phyloP scores from a whole-genome alignment of 2,329 filamentous ascomycete species.

The Aspergillus pseudoviridinutans region DNA sequence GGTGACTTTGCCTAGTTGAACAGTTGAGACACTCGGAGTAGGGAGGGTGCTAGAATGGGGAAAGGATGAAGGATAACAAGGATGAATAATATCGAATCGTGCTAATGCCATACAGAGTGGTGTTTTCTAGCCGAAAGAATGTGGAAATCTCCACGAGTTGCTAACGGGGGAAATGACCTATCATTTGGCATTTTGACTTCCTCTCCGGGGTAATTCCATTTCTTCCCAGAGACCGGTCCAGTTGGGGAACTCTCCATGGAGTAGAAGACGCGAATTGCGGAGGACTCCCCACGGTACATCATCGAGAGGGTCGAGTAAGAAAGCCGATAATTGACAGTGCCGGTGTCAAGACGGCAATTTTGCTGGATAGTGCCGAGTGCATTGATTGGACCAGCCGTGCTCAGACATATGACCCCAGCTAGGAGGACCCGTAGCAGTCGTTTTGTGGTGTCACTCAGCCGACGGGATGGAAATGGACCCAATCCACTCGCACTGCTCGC shows the following conservation, averaged over 20 bases:
- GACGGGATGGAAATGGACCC: neutral
- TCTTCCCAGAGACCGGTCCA: neutral
- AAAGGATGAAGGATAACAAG: neutral
- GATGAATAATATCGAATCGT: neutral
- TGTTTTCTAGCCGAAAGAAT: neutral
- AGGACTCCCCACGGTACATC: neutral
- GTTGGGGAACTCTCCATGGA: constrained; percentile 2
- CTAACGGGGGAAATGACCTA: neutral
- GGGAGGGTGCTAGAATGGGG: neutral
- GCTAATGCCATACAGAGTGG: neutral
- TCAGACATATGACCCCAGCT: neutral
- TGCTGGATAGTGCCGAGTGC: neutral
- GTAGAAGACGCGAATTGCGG: constrained; percentile 1
- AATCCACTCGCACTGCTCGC: neutral
- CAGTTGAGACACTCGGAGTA: neutral
- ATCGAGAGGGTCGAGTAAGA: constrained; percentile 1
- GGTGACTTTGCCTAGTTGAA: neutral
- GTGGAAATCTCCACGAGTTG: neutral
- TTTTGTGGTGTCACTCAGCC: neutral
- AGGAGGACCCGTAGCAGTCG: neutral
- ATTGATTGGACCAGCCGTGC: neutral
- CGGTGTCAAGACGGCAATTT: neutral
- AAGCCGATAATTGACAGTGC: neutral
- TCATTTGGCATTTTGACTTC: neutral
- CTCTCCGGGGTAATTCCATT: constrained; percentile 1